Conservation (phyloP, 371 early-diverging fungal species). For the Funneliformis caledonium region DNA sequence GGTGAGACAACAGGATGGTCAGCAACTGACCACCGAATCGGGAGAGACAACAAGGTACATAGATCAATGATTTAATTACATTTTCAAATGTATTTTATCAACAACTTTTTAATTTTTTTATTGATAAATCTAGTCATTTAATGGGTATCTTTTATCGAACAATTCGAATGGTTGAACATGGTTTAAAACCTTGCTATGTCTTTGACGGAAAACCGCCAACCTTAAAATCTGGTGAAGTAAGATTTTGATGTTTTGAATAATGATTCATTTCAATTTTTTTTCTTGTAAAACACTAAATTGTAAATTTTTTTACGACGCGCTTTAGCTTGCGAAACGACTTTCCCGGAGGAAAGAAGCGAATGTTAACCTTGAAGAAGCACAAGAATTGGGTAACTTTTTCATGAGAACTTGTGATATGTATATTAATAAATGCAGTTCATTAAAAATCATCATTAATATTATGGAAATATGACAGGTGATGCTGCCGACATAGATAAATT, state of each 20-base stretch:
- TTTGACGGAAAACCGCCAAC: constrained; percentile 99
- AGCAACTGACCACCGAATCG: constrained; percentile 82
- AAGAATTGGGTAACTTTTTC: constrained; percentile 69
- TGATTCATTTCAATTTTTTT: background rate
- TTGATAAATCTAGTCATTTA: constrained; percentile 75
- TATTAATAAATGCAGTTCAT: background rate
- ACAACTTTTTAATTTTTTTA: background rate
- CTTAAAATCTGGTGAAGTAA: constrained; percentile 92
- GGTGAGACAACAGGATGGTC: constrained; percentile 92
- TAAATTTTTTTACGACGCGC: background rate
- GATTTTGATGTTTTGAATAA: background rate
- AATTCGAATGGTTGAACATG: constrained; percentile 97
- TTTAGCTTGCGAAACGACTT: constrained; percentile 84
- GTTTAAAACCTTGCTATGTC: constrained; percentile 98
- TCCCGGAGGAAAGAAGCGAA: constrained; percentile 88
- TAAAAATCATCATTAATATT: background rate
- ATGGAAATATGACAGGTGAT: constrained; percentile 56
- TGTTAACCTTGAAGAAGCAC: constrained; percentile 80
- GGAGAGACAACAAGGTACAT: constrained; percentile 92
- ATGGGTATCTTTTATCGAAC: constrained; percentile 99
- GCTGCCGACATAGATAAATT: constrained; percentile 89
- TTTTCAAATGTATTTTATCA: background rate
- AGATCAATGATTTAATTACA: background rate
- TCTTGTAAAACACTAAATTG: background rate
- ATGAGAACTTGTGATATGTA: background rate